phyloP scores from a whole-genome alignment of 768 basidiomycete genomes.

The Suillus weaverae region DNA sequence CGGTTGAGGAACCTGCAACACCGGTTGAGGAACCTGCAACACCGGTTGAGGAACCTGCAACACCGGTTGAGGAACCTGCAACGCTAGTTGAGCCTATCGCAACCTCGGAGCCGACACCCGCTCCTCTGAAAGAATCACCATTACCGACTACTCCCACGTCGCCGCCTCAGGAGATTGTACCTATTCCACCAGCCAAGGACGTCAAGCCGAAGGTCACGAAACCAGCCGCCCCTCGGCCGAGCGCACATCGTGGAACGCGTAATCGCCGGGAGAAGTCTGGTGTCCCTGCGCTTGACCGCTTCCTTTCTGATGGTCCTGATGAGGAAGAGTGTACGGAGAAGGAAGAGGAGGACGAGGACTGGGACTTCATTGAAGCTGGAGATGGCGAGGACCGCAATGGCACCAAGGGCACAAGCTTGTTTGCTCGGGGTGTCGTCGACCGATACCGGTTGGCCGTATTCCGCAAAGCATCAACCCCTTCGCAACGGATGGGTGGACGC shows the following conservation, averaged over 20 bases:
- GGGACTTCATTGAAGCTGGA: conserved; percentile 85
- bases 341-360: conserved; percentile 77
- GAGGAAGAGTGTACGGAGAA: conserved; percentile 44
- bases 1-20: conserved; percentile 15
- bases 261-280: conserved; percentile 79
- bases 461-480: conserved; percentile 75
- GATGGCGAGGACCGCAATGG: conserved; percentile 86
- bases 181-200: conserved; percentile 34
- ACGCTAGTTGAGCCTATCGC: conserved; percentile 18
- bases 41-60: conserved; percentile 14
- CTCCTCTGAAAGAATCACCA: conserved; percentile 18
- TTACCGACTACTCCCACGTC: conserved; percentile 8
- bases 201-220: conserved; percentile 29
- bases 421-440: conserved; percentile 90
- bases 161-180: conserved; percentile 23
- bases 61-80: conserved; percentile 16
- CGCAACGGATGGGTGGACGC: conserved; percentile 44
- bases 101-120: conserved; percentile 16
- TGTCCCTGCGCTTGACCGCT: conserved; percentile 75
- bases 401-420: conserved; percentile 74
- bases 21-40: conserved; percentile 15
- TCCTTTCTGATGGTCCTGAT: conserved; percentile 55
- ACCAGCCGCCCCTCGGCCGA: conserved; percentile 17
- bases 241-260: conserved; percentile 32
- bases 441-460: conserved; percentile 84